Evolutionary conservation across 176 grass and related monocot species (phyloP).

Genomic region (Olyra latifolia): DNA sequence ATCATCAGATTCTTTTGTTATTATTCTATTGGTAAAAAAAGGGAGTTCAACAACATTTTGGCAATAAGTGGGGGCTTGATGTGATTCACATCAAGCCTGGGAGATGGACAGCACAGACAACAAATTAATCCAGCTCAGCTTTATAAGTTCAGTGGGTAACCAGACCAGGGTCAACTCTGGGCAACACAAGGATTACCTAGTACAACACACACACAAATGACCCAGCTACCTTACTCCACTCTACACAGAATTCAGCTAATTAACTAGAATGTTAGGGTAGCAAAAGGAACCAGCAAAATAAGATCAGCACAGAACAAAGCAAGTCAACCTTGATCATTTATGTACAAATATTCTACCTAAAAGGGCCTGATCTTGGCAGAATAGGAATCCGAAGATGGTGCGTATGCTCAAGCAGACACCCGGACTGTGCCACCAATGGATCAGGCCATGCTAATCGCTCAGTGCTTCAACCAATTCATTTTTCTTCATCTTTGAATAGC

Average conservation of each 20-base stretch:
- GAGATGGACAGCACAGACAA: neutral
- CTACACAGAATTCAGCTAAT: slow-evolving; percentile 4
- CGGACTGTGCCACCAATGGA: neutral
- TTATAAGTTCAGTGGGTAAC: neutral
- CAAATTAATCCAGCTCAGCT: neutral
- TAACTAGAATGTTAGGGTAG: slow-evolving; percentile 10
- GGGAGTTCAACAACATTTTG: neutral
- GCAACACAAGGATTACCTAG: neutral
- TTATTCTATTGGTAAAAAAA: neutral
- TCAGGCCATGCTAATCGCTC: slow-evolving; percentile 28
- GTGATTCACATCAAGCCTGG: neutral
- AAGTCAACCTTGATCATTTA: slow-evolving; percentile 38
- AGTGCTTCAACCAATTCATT: slow-evolving; percentile 56
- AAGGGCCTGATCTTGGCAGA: neutral
- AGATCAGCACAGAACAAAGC: slow-evolving; percentile 19
- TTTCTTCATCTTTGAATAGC: slow-evolving; percentile 87
- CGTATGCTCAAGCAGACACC: neutral
- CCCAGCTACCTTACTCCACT: slow-evolving; percentile 9
- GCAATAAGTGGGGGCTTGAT: neutral
- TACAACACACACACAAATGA: slow-evolving; percentile 11
- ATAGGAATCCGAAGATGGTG: neutral
- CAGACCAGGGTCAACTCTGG: neutral
- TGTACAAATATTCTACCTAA: slow-evolving; percentile 28
- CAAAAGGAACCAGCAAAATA: neutral
- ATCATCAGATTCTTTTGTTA: neutral